Percentiles rank a stretch among this genome's conserved stretches.
Conservation (phyloP, 129 eudicot genomes). For the Heracleum sosnowskyi region DNA sequence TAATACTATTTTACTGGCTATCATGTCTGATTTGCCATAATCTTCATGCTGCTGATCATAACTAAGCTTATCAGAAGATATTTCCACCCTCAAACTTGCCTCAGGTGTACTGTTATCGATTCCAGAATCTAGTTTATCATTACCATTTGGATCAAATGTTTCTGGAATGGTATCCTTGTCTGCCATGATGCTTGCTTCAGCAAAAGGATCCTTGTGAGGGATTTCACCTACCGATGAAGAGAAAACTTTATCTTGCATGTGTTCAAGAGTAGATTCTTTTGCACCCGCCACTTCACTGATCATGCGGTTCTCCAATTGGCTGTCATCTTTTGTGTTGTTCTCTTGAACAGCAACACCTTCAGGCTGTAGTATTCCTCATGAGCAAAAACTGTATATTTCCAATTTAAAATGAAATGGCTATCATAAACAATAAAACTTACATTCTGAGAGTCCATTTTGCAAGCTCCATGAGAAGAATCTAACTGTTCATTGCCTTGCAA, state of each 20-base stretch:
- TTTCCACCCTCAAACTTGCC: slow-evolving; percentile 18
- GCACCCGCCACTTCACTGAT: slow-evolving; percentile 31
- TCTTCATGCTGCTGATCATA: slow-evolving; percentile 25
- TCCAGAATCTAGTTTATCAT: slow-evolving; percentile 16
- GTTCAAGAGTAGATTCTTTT: slow-evolving; percentile 23
- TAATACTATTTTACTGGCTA: slow-evolving; percentile 7
- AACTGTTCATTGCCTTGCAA: slow-evolving; percentile 30
- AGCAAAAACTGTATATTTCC: slow-evolving; percentile 6
- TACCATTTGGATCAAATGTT: slow-evolving; percentile 17
- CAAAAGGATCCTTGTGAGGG: slow-evolving; percentile 11
- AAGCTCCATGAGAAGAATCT: slow-evolving; percentile 12
- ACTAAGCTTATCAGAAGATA: slow-evolving; percentile 17
- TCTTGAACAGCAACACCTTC: slow-evolving; percentile 21
- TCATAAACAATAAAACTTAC: slow-evolving; percentile 36
- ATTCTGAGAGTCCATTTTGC: slow-evolving; percentile 26
- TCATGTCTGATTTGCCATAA: slow-evolving; percentile 21
- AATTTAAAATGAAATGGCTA: neutral
- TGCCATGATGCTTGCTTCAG: slow-evolving; percentile 9
- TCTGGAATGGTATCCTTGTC: slow-evolving; percentile 16
- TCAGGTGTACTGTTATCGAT: slow-evolving; percentile 14
- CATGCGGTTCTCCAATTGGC: slow-evolving; percentile 51
- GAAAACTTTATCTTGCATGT: slow-evolving; percentile 18
- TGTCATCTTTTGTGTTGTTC: slow-evolving; percentile 17
- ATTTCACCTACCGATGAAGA: slow-evolving; percentile 14
- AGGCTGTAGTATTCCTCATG: slow-evolving; percentile 25